Evolutionary conservation across 495 filamentous ascomycete species (phyloP), one percentile per base, ranked within the genome.

Genomic region (Extremus antarcticus): DNA sequence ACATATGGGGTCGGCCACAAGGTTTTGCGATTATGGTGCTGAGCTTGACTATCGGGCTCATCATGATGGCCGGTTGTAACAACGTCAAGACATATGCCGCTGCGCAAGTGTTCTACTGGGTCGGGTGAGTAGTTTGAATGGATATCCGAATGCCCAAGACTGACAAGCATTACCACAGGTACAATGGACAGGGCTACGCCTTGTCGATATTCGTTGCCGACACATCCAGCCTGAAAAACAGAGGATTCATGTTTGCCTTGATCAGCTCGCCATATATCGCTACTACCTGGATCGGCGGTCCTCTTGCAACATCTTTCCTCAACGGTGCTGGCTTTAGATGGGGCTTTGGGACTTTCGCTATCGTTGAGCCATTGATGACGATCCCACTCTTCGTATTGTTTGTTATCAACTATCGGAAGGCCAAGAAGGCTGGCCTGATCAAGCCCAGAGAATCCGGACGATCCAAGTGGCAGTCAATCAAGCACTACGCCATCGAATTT

Each of bases 401-500:
- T 53, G 2, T 46, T 22, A 51, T 13, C 20, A 63, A 68, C 58
- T 50, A 63, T 19, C 21, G 38, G 4, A 66, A 68, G 35, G 67
- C 68, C 0, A 54, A 56, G 48, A 66, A 65, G 20, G 13, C 74
- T 25, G 74, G 78, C 19, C 51, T 79, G 47, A 70, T 81, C 29
- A 63, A 63, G 16, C 68, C 64, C 2, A 57, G 69, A 1, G 48
- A 65, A 3, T 78, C 66, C 63, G 69, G 71, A n/a, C 73, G 80
- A 1, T 79, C 76, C 3, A 56, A 61, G 20, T 56, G 61, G 40
- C 63, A 80, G 58, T 75, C 74, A 0, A 59, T 82, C 43, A 60
- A 66, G 46, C 71, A 82, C 64, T 82, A 84, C 63, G 54, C 70
- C 53, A 70, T 78, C 51, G 78, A 88, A 60, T 81, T 83, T 55